Conservation (phyloP, 495 filamentous ascomycete species). For the Terfezia claveryi region DNA sequence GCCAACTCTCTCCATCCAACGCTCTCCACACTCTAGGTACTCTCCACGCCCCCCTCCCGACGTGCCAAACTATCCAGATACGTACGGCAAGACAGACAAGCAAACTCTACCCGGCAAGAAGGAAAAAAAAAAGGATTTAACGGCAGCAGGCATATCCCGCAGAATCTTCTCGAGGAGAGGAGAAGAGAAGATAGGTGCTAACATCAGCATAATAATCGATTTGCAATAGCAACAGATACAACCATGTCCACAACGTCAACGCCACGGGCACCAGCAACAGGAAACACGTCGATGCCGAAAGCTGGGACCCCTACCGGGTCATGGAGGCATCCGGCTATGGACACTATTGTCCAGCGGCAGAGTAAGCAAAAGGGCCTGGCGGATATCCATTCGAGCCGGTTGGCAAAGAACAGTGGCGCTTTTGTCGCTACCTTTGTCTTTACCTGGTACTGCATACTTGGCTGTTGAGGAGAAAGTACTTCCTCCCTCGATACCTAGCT, state of each 20-base stretch:
- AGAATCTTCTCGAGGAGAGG: no score
- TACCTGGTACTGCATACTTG: not conserved
- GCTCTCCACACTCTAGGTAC: no score
- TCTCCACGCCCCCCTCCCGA: no score
- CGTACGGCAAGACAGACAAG: no score
- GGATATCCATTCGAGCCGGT: conserved; percentile 40
- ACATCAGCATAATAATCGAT: not conserved
- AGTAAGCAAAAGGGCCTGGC: conserved; percentile 44
- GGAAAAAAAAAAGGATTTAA: no score
- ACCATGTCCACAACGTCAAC: not conserved
- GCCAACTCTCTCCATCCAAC: no score
- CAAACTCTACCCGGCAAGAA: no score
- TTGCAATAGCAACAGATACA: not conserved
- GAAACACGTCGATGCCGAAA: not conserved
- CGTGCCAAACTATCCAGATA: no score
- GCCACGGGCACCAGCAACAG: not conserved
- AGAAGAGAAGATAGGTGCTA: no score
- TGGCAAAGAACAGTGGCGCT: conserved; percentile 35
- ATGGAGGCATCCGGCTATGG: conserved; percentile 67
- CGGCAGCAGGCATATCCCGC: no score
- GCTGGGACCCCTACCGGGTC: conserved; percentile 32
- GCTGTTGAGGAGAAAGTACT: not conserved
- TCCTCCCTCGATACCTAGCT: not conserved
- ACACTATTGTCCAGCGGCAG: conserved; percentile 55
- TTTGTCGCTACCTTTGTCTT: not conserved